A percentile compares a stretch with the other conserved stretches of the same genome.
phyloP scores from a whole-genome alignment of 495 filamentous ascomycete genomes.

The Penicillium ochrochloron region DNA sequence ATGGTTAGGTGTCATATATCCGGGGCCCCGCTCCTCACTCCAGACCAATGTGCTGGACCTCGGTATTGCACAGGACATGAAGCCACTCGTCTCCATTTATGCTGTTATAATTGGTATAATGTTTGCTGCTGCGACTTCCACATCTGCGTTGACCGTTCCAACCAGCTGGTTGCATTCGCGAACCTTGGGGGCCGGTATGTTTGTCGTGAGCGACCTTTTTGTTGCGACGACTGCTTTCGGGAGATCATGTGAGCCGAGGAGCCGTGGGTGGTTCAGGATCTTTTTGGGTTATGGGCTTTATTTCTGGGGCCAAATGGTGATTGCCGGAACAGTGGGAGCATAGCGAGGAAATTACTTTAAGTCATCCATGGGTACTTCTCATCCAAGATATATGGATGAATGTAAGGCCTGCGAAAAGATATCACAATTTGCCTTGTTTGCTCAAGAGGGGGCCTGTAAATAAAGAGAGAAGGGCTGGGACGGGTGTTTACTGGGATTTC shows the following conservation, averaged over 20 bases:
- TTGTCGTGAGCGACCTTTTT: constrained; percentile 23
- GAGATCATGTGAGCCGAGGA: constrained; percentile 1
- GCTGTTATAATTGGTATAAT: not conserved
- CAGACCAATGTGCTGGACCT: not conserved
- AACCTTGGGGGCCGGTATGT: constrained; percentile 21
- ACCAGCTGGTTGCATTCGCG: constrained; percentile 13
- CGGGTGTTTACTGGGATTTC: no score
- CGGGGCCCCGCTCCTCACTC: not conserved
- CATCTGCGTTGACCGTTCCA: not conserved
- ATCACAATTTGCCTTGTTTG: no score
- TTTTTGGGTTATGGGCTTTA: constrained; percentile 23
- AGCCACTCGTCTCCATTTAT: not conserved
- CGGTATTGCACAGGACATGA: not conserved
- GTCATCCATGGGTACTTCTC: no score
- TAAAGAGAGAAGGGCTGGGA: no score
- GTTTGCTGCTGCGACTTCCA: not conserved
- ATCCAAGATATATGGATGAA: no score
- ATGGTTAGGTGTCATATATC: not conserved
- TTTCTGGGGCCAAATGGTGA: constrained; percentile 25
- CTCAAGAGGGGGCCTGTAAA: no score
- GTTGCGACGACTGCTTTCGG: constrained; percentile 25
- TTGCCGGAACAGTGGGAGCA: constrained; percentile 19
- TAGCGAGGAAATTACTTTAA: not conserved
- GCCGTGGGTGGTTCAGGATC: not conserved
- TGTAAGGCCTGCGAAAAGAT: no score